These are phyloP conservation scores for Posidonia australis DNA, from an alignment of 106 monocot genomes.

Conservation along the genomic window DNA sequence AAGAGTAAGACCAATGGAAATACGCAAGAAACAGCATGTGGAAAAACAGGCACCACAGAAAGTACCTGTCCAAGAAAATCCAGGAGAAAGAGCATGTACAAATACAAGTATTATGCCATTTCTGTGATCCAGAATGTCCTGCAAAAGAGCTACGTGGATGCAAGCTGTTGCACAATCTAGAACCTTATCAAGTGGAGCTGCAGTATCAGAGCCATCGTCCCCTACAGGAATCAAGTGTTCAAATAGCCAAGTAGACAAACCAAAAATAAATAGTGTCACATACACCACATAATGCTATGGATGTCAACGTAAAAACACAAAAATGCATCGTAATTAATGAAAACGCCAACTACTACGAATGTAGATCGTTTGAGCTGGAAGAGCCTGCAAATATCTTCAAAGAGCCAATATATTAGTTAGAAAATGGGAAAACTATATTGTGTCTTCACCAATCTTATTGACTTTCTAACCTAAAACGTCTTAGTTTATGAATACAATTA, in stretches of 20 bases:
- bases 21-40: neutral
- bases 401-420: too few relatives aligned
- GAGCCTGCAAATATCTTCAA: too few relatives aligned
- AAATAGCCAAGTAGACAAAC: neutral
- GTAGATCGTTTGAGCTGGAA: too few relatives aligned
- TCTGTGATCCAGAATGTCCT: conserved; percentile 46
- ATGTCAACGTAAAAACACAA: neutral
- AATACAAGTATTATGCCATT: conserved; percentile 43
- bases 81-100: conserved; percentile 44
- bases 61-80: conserved; percentile 64
- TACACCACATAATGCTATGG: neutral
- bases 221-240: conserved; percentile 22
- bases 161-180: conserved; percentile 64
- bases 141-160: conserved; percentile 40
- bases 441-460: too few relatives aligned
- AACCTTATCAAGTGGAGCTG: conserved; percentile 72
- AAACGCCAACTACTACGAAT: neutral
- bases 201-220: conserved; percentile 12
- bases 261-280: neutral
- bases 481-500: too few relatives aligned
- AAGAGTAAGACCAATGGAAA: neutral
- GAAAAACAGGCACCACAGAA: neutral
- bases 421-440: too few relatives aligned
- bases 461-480: too few relatives aligned
- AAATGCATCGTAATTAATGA: neutral